Base-by-base conservation (phyloP, 2,329 filamentous ascomycete genomes). In the Penicillium freii region DNA sequence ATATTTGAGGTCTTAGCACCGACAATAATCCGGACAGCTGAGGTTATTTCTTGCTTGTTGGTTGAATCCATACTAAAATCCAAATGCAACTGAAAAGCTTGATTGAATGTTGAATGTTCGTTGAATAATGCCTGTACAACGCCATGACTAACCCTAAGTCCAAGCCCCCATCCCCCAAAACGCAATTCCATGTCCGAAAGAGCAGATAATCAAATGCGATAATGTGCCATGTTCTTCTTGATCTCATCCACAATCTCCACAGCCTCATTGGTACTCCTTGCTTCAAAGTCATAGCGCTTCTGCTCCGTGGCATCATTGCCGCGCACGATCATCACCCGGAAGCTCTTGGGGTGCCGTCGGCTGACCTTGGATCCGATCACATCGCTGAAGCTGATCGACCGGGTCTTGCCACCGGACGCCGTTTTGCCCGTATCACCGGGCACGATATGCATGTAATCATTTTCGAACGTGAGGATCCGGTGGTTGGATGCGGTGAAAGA, bases 231-330 rank as follows among this genome's bases (percentile, higher is more conserved):
- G 47, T 84, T 84, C 68, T 79, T 83, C 73, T 83, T 83, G 45
- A 88, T 85, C 73, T 87, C 85, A 47, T 79, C 78, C 47, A 87
- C 84, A 70, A 87, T 87, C 67, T 84, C 83, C 54, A 79, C 75
- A 17, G 85, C 84, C 69, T 88, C 85, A 25, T 78, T 75, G 9
- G 78, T 75, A 61, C 77, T 85, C 51, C 77, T 76, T 43, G 84
- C 83, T 69, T 87, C 85, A 70, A 88, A 87, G 65, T 88, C 85
- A 71, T 88, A 88, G 61, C 85, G 71, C 72, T 88, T 88, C 63
- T 83, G 84, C 71, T 87, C 85, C 31, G 80, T 80, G 64, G 84
- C 81, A 71, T 87, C 85, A 46, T 82, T 80, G 62, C 84, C 81
- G 61, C 83, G 78, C 55, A 84, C 82, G 19, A 87, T 83, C 42